Percentiles rank a stretch among this genome's conserved stretches.
Conservation (phyloP, 2,329 filamentous ascomycete genomes). For the Teratosphaeria gauchensis region DNA sequence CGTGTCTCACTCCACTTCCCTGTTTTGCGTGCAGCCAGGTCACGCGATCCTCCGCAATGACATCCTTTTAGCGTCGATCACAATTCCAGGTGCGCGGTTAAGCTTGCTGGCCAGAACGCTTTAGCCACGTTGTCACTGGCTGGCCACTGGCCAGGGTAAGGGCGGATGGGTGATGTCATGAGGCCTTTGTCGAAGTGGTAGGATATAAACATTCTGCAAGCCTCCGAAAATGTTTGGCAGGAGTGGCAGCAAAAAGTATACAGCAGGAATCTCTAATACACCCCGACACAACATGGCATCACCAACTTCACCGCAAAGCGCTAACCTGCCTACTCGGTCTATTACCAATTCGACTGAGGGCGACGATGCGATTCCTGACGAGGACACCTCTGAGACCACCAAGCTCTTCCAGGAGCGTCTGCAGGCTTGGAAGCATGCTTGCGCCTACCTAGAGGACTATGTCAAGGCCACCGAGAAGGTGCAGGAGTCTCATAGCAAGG, state of each 20-base stretch:
- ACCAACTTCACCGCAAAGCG: constrained; percentile 7
- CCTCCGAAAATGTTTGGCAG: not conserved
- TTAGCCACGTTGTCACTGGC: not conserved
- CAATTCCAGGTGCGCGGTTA: not conserved
- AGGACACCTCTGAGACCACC: constrained; percentile 41
- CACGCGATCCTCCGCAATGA: not conserved
- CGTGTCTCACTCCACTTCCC: not conserved
- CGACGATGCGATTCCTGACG: constrained; percentile 38
- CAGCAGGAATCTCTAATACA: not conserved
- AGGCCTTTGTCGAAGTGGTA: not conserved
- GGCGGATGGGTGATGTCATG: not conserved
- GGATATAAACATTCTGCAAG: not conserved
- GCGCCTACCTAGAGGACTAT: constrained; percentile 85
- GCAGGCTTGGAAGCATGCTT: constrained; percentile 92
- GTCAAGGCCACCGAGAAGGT: constrained; percentile 75
- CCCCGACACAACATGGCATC: not conserved
- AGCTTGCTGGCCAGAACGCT: not conserved
- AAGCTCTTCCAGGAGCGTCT: constrained; percentile 74
- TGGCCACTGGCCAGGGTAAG: not conserved
- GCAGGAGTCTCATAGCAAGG: constrained; percentile 76
- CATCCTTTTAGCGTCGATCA: not conserved
- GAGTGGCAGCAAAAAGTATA: not conserved
- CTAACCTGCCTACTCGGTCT: constrained; percentile 22
- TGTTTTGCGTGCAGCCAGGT: not conserved
- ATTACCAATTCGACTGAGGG: constrained; percentile 26